Evolutionary conservation across 2,329 filamentous ascomycete genomes (phyloP).

Genomic region (Penicillium freii): DNA sequence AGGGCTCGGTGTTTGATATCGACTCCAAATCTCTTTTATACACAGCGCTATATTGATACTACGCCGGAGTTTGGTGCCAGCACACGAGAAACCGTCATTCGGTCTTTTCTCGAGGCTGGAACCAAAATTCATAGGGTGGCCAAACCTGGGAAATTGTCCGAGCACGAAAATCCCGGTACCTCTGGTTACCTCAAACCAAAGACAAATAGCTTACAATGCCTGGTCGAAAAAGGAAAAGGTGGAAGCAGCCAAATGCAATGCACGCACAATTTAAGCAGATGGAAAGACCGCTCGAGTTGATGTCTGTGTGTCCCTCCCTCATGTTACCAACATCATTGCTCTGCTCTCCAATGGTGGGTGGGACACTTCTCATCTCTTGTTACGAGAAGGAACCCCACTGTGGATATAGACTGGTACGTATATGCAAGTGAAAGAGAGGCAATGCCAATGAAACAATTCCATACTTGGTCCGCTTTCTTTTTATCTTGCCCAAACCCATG

Average conservation of each 20-base stretch:
- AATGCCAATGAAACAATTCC: neutral
- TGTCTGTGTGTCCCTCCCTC: neutral
- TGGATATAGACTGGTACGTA: no score
- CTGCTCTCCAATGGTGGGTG: neutral
- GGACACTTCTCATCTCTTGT: neutral
- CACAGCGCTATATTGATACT: no score
- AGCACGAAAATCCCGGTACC: neutral
- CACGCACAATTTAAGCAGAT: neutral
- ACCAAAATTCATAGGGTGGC: neutral
- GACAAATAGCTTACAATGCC: no score
- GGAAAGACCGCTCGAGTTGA: neutral
- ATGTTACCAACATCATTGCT: neutral
- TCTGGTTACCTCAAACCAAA: neutral
- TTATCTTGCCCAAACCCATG: neutral
- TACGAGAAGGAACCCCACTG: neutral
- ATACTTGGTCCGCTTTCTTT: neutral
- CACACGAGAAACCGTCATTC: no score
- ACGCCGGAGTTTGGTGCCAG: no score
- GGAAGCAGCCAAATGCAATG: neutral
- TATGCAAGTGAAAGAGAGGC: neutral
- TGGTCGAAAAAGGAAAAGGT: neutral
- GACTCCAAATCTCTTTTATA: no score
- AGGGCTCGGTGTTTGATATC: no score
- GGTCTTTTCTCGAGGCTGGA: neutral
- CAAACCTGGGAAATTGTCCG: neutral